These are phyloP conservation scores for Colletotrichum trifolii DNA, from an alignment of 2,329 filamentous ascomycete genomes.

Conservation along the genomic window DNA sequence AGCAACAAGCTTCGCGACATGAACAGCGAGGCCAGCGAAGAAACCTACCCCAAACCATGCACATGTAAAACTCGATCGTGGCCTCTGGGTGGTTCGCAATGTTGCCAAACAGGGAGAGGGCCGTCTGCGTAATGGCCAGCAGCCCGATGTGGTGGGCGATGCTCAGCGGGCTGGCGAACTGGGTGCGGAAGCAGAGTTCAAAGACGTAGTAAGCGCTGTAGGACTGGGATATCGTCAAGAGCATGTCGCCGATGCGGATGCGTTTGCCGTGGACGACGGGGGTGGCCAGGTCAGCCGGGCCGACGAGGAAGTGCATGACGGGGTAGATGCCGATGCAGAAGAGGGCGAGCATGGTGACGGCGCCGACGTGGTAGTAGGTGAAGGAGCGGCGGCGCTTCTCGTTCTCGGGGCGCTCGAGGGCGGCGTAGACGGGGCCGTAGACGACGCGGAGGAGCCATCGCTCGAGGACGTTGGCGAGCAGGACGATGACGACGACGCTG, in stretches of 20 bases:
- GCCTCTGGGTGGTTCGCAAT: slow-evolving; percentile 19
- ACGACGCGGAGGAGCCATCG: slow-evolving; percentile 28
- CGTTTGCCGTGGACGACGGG: slow-evolving; percentile 21
- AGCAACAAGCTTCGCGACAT: neutral
- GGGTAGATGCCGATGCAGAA: slow-evolving; percentile 33
- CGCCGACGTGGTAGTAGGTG: slow-evolving; percentile 37
- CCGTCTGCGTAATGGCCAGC: slow-evolving; percentile 34
- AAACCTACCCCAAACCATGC: slow-evolving; percentile 35
- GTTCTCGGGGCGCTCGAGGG: slow-evolving; percentile 19
- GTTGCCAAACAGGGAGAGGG: slow-evolving; percentile 32
- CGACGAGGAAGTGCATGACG: slow-evolving; percentile 27
- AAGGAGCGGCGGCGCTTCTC: slow-evolving; percentile 37
- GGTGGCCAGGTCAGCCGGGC: slow-evolving; percentile 14
- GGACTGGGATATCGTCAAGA: slow-evolving; percentile 32
- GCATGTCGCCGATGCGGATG: slow-evolving; percentile 32
- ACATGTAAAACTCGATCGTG: slow-evolving; percentile 37
- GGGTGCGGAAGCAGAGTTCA: slow-evolving; percentile 36
- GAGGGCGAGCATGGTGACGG: slow-evolving; percentile 29
- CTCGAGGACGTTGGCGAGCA: slow-evolving; percentile 35
- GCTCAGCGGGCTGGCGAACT: slow-evolving; percentile 35
- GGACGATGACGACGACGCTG: slow-evolving; percentile 28
- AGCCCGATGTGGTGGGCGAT: slow-evolving; percentile 38
- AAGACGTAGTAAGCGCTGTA: slow-evolving; percentile 39
- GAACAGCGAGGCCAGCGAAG: neutral
- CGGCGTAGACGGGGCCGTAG: slow-evolving; percentile 27